phyloP scores from a whole-genome alignment of 345 rosid genomes.

The Sonneratia alba region DNA sequence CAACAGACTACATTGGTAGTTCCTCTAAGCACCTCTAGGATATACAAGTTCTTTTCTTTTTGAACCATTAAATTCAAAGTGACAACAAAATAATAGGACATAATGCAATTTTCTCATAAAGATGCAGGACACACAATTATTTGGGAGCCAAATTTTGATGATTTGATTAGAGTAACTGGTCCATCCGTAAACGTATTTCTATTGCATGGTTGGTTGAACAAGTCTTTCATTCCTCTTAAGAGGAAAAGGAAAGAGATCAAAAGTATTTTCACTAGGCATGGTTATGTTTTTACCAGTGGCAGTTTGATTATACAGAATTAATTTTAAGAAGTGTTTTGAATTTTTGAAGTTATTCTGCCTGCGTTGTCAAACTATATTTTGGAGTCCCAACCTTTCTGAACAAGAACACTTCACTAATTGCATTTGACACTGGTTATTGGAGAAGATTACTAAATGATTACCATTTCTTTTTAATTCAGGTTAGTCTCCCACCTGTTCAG shows the following conservation, averaged over 20 bases:
- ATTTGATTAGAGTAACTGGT: background rate
- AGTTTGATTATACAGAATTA: background rate
- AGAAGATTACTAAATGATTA: background rate
- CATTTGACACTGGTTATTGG: background rate
- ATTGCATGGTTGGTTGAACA: background rate
- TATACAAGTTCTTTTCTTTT: too few species aligned
- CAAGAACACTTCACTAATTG: background rate
- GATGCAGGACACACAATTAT: background rate
- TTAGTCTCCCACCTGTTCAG: constrained; percentile 67
- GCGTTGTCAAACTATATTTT: background rate
- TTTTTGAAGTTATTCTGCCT: background rate
- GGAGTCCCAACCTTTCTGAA: background rate
- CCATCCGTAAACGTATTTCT: background rate
- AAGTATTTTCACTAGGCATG: background rate
- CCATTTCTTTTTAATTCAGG: constrained; percentile 30
- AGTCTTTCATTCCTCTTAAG: background rate
- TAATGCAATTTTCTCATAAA: background rate
- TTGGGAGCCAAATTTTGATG: background rate
- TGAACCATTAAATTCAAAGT: background rate
- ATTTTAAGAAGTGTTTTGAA: background rate
- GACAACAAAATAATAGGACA: background rate
- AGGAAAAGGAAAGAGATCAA: background rate
- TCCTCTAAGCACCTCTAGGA: too few species aligned
- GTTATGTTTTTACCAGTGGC: background rate
- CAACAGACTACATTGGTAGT: background rate